These are phyloP conservation scores for Suillus hirtellus DNA, from an alignment of 768 basidiomycete genomes.

Conservation along the genomic window DNA sequence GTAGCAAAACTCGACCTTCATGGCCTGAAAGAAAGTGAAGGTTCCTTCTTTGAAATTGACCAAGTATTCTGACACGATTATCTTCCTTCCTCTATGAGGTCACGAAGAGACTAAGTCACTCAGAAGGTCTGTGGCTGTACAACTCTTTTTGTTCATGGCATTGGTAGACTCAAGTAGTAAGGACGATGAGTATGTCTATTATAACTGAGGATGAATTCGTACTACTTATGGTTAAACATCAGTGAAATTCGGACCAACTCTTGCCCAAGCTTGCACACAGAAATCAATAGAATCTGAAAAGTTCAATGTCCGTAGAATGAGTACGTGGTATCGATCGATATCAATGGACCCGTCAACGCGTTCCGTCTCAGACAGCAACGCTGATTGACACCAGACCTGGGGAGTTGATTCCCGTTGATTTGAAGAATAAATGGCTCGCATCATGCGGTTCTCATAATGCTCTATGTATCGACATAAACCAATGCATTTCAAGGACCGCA, in stretches of 20 bases:
- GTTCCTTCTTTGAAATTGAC: not conserved
- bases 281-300: not conserved
- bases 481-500: not conserved
- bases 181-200: no score
- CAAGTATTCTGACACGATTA: not conserved
- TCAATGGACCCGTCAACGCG: not conserved
- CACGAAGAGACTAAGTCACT: not conserved
- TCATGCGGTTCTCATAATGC: not conserved
- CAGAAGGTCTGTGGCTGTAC: conserved; percentile 3
- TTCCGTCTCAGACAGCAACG: not conserved
- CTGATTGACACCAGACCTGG: not conserved
- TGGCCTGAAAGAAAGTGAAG: not conserved
- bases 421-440: not conserved
- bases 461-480: not conserved
- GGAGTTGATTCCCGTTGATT: not conserved
- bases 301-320: not conserved
- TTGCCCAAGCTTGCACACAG: not conserved
- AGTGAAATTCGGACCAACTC: no score
- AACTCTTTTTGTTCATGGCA: no score
- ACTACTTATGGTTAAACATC: no score
- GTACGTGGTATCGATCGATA: no score
- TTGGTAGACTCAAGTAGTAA: no score
- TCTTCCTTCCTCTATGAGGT: not conserved
- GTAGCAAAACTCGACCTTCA: not conserved
- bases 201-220: no score